Conservation (phyloP, 345 rosid species). For the Aurinia saxatilis region DNA sequence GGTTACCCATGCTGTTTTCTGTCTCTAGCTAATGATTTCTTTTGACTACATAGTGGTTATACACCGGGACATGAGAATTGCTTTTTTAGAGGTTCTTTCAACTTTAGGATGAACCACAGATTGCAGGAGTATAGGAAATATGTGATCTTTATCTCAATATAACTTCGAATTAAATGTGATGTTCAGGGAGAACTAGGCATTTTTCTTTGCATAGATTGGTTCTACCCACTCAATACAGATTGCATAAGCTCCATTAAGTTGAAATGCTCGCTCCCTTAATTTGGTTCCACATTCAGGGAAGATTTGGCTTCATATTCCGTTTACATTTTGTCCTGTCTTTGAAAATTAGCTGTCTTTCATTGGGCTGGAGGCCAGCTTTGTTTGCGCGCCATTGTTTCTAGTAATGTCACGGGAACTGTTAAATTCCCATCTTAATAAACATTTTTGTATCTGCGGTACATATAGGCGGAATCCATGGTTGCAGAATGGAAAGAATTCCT, state of each 20-base stretch:
- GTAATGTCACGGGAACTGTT: neutral
- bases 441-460: conserved; percentile 10
- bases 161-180: neutral
- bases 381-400: conserved; percentile 15
- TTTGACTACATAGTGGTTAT: conserved; percentile 7
- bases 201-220: neutral
- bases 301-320: conserved; percentile 13
- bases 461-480: conserved; percentile 97
- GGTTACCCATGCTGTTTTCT: neutral
- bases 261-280: neutral
- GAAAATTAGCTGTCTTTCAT: neutral
- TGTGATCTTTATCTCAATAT: neutral
- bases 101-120: neutral
- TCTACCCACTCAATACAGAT: neutral
- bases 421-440: conserved; percentile 8
- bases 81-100: conserved; percentile 8
- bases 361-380: neutral
- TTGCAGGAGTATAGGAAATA: conserved; percentile 10
- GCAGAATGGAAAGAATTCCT: conserved; percentile 99
- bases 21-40: neutral
- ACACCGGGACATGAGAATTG: neutral
- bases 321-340: neutral
- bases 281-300: neutral
- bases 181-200: neutral
- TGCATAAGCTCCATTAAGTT: conserved; percentile 5